Conservation (phyloP, 2,329 filamentous ascomycete species). For the Paracamarosporium sp. region DNA sequence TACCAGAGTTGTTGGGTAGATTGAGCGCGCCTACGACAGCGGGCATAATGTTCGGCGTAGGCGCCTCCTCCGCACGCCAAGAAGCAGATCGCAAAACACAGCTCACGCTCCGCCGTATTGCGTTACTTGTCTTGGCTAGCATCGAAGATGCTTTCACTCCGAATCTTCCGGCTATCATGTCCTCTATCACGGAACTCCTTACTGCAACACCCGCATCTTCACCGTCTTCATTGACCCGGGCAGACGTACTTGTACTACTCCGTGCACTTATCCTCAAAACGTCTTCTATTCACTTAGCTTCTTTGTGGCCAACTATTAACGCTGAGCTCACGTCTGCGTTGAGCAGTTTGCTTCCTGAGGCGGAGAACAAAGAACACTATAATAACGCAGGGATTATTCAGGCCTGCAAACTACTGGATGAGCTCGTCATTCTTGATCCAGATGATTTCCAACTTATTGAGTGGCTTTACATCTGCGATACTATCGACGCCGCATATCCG, state of each 20-base stretch:
- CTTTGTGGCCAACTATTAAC: slow-evolving; percentile 90
- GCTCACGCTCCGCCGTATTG: slow-evolving; percentile 82
- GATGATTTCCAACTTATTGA: slow-evolving; percentile 99
- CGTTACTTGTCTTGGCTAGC: slow-evolving; percentile 78
- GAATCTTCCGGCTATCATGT: slow-evolving; percentile 75
- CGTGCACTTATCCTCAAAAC: slow-evolving; percentile 82
- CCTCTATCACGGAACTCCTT: slow-evolving; percentile 86
- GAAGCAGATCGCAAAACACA: slow-evolving; percentile 95
- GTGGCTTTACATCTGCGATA: slow-evolving; percentile 97
- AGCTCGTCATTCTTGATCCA: slow-evolving; percentile 82
- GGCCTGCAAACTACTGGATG: slow-evolving; percentile 90
- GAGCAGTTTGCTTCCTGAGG: slow-evolving; percentile 73
- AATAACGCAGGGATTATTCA: slow-evolving; percentile 81
- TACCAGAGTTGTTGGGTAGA: slow-evolving; percentile 79
- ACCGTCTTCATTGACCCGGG: slow-evolving; percentile 85
- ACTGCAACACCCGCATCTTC: slow-evolving; percentile 85
- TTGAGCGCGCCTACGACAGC: slow-evolving; percentile 87
- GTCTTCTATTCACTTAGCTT: slow-evolving; percentile 78
- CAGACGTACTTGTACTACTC: slow-evolving; percentile 88
- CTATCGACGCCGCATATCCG: slow-evolving; percentile 88
- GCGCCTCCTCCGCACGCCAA: slow-evolving; percentile 88
- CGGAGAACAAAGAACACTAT: slow-evolving; percentile 75
- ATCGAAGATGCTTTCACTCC: slow-evolving; percentile 80
- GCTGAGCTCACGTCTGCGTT: slow-evolving; percentile 82
- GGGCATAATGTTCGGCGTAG: slow-evolving; percentile 98